A percentile compares a stretch with the other conserved stretches of the same genome.
Evolutionary conservation across 495 filamentous ascomycete genomes (phyloP).

Genomic region (Aspergillus sparsus): DNA sequence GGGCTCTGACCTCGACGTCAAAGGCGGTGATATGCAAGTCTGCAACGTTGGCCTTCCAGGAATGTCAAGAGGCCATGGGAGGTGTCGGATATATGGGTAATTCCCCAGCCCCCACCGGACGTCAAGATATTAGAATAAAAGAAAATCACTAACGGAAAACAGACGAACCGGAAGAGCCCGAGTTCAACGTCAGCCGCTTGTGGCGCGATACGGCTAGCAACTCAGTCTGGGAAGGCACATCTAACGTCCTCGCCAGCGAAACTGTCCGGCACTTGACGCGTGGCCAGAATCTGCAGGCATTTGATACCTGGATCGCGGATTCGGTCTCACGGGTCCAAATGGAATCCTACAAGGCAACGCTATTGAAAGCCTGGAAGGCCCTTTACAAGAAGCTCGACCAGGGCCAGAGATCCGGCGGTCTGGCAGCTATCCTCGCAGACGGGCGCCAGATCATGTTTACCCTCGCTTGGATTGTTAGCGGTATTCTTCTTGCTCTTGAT

Average conservation of each 20-base stretch:
- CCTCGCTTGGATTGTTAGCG: neutral
- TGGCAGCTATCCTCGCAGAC: neutral
- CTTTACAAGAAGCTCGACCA: neutral
- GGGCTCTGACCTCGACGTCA: conserved; percentile 62
- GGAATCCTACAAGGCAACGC: neutral
- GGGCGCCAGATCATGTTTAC: neutral
- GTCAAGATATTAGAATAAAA: too few species aligned
- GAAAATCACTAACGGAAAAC: too few species aligned
- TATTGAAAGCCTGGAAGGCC: neutral
- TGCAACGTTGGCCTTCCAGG: conserved; percentile 55
- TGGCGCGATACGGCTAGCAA: conserved; percentile 65
- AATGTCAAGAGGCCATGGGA: conserved; percentile 70
- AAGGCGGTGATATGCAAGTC: conserved; percentile 64
- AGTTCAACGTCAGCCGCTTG: conserved; percentile 64
- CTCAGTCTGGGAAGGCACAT: conserved; percentile 77
- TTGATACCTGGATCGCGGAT: neutral
- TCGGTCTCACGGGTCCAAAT: neutral
- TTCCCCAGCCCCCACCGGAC: too few species aligned
- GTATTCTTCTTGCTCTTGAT: neutral
- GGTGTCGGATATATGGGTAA: conserved; percentile 66
- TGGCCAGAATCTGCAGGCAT: neutral
- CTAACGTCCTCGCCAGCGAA: conserved; percentile 66
- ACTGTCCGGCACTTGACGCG: conserved; percentile 40
- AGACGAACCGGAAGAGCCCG: conserved; percentile 50
- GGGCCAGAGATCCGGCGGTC: neutral